phyloP scores from a whole-genome alignment of 257 asterid genomes.

The Salvia rosmarinus region DNA sequence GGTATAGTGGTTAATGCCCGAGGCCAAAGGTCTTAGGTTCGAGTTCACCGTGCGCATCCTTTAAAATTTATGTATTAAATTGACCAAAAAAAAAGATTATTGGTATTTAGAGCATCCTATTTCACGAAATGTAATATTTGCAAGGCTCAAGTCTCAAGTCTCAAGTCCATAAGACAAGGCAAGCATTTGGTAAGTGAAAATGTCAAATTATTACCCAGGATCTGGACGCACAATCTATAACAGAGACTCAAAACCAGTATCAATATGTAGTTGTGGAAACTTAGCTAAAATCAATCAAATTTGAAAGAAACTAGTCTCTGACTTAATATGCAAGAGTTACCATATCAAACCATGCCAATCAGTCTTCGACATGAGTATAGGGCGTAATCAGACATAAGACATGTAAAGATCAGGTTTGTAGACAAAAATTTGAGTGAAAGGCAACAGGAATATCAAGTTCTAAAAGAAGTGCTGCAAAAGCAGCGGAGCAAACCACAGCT shows the following conservation, averaged over 20 bases:
- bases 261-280: slow-evolving; percentile 1
- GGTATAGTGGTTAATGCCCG: no score
- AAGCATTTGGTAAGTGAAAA: not conserved
- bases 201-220: not conserved
- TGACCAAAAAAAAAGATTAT: no score
- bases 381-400: not conserved
- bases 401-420: not conserved
- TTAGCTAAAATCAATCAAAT: not conserved
- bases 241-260: not conserved
- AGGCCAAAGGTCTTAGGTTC: no score
- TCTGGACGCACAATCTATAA: not conserved
- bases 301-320: not conserved
- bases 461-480: not conserved
- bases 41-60: no score
- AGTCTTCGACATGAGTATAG: not conserved
- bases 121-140: no score
- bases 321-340: not conserved
- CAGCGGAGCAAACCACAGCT: not conserved
- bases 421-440: not conserved
- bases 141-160: no score
- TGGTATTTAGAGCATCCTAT: no score
- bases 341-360: not conserved
- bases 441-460: not conserved
- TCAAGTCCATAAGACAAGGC: no score
- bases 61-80: no score